Evolutionary conservation across 148 eudicot genomes (phyloP).

Genomic region (Suaeda aralocaspica): DNA sequence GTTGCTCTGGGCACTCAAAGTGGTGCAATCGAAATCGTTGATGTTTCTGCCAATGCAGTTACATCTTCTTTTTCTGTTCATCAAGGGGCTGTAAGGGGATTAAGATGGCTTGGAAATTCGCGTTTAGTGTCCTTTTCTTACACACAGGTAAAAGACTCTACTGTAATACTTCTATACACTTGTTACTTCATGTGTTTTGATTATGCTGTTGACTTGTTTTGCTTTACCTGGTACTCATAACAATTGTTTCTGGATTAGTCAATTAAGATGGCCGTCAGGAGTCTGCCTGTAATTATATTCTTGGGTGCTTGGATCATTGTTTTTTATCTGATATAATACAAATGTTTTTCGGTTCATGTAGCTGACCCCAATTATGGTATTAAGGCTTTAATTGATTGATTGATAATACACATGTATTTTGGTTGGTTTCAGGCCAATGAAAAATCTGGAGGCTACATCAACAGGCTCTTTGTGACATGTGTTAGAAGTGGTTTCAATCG

Average conservation of each 20-base stretch:
- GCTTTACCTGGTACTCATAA: neutral
- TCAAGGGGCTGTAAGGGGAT: slow-evolving; percentile 69
- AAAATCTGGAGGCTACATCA: slow-evolving; percentile 84
- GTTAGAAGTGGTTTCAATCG: slow-evolving; percentile 92
- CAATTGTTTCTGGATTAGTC: slow-evolving; percentile 2
- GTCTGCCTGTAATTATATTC: neutral
- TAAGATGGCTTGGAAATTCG: slow-evolving; percentile 98
- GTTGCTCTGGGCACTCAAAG: slow-evolving; percentile 95
- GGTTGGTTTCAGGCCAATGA: slow-evolving; percentile 63
- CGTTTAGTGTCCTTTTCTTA: slow-evolving; percentile 91
- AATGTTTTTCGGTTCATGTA: slow-evolving; percentile 17
- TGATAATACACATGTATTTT: slow-evolving; percentile 11
- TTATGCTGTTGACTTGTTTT: slow-evolving; percentile 12
- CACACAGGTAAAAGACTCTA: slow-evolving; percentile 46
- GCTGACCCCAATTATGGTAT: no score
- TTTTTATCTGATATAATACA: slow-evolving; percentile 9
- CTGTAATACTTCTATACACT: neutral
- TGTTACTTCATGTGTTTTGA: neutral
- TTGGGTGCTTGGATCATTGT: neutral
- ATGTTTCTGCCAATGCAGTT: slow-evolving; percentile 89
- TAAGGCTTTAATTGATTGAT: no score
- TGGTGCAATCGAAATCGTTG: slow-evolving; percentile 80
- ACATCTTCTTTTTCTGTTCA: slow-evolving; percentile 84
- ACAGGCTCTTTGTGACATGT: slow-evolving; percentile 87
- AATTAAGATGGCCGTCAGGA: slow-evolving; percentile 4